Evolutionary conservation across 2,329 filamentous ascomycete genomes (phyloP).

Genomic region (Sclerotinia spermophila): DNA sequence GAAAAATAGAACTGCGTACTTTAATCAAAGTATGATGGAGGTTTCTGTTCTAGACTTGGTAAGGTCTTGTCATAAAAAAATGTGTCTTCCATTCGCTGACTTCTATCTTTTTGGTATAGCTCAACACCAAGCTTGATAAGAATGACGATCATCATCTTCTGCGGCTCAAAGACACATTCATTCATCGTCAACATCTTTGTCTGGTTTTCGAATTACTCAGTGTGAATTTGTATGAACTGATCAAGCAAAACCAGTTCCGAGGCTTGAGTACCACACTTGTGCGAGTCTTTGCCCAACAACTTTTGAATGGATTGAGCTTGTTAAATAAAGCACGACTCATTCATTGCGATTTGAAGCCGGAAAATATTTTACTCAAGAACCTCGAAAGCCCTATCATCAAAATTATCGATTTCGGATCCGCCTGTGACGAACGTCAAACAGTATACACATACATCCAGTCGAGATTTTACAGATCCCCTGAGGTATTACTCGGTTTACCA

Average conservation of each 20-base stretch:
- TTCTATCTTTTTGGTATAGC: conserved; percentile 45
- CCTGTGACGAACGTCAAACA: conserved; percentile 95
- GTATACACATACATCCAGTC: conserved; percentile 99
- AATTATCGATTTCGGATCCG: conserved; percentile 98
- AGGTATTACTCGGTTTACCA: conserved; percentile 89
- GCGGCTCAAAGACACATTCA: conserved; percentile 95
- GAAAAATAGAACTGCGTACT: conserved; percentile 98
- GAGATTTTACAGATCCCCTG: conserved; percentile 93
- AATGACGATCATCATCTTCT: conserved; percentile 97
- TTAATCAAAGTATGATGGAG: conserved; percentile 99
- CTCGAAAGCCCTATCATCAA: conserved; percentile 99
- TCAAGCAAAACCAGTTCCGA: conserved; percentile 99
- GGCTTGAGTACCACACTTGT: conserved; percentile 95
- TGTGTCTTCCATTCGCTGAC: conserved; percentile 20
- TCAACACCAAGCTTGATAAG: conserved; percentile 98
- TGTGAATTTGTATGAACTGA: conserved; percentile 96
- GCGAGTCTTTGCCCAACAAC: conserved; percentile 93
- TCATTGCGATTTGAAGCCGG: conserved; percentile 96
- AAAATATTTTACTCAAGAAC: conserved; percentile 97
- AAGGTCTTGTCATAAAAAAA: conserved; percentile 41
- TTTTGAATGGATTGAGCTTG: conserved; percentile 86
- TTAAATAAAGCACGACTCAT: conserved; percentile 96
- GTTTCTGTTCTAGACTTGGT: conserved; percentile 95
- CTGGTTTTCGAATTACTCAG: conserved; percentile 94
- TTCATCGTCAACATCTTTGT: conserved; percentile 94